These are phyloP conservation scores for Mercurialis annua DNA, from an alignment of 345 rosid genomes.

Conservation along the genomic window DNA sequence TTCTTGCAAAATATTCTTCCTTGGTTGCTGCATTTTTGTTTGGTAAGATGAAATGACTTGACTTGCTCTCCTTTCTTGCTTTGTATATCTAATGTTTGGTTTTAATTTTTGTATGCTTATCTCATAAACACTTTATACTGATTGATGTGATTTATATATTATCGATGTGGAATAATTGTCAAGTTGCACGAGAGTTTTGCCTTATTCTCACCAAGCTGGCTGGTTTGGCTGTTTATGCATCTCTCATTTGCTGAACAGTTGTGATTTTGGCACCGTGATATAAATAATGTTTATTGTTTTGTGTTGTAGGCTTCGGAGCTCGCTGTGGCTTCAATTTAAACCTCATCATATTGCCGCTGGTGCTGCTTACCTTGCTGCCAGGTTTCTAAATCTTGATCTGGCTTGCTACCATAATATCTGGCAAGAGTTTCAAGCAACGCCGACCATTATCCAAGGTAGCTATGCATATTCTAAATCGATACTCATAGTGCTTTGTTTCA, in stretches of 20 bases:
- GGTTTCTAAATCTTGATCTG: conserved; percentile 53
- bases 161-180: conserved; percentile 25
- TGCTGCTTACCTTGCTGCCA: conserved; percentile 73
- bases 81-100: conserved; percentile 20
- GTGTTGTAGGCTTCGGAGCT: conserved; percentile 68
- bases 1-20: conserved; percentile 67
- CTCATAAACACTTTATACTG: conserved; percentile 14
- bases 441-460: conserved; percentile 63
- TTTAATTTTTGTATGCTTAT: conserved; percentile 8
- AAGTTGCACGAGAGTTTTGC: conserved; percentile 26
- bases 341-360: conserved; percentile 84
- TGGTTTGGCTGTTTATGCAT: conserved; percentile 24
- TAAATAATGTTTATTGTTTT: conserved; percentile 9
- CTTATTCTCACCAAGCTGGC: conserved; percentile 15
- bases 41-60: conserved; percentile 66
- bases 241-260: conserved; percentile 8
- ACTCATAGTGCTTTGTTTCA: too few species aligned
- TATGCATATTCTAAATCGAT: not conserved
- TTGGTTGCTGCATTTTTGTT: conserved; percentile 52
- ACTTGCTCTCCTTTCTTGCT: conserved; percentile 24
- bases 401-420: conserved; percentile 51
- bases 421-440: conserved; percentile 67
- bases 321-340: conserved; percentile 81
- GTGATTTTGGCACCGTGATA: not conserved
- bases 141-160: conserved; percentile 21